These are phyloP conservation scores for Annona squamosa DNA, from an alignment of 164 flowering plant species.

Conservation along the genomic window DNA sequence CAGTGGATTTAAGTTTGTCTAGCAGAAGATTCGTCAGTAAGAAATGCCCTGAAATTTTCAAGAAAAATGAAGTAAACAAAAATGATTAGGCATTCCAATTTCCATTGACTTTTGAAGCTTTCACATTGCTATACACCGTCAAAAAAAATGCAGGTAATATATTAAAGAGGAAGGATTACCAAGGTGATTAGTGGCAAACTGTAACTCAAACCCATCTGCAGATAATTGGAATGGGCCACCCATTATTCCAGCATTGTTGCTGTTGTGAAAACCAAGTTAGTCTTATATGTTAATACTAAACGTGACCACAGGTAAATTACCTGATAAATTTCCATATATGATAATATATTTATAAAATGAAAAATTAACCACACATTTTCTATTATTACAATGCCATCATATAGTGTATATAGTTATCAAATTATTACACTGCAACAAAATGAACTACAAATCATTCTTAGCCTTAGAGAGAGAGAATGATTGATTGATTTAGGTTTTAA, in stretches of 20 bases:
- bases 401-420: background rate
- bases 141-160: too few relatives aligned
- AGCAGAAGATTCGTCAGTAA: slow-evolving; percentile 56
- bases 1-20: slow-evolving; percentile 59
- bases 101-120: too few relatives aligned
- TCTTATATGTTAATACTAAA: too few relatives aligned
- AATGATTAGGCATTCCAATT: background rate
- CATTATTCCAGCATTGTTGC: slow-evolving; percentile 82
- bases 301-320: too few relatives aligned
- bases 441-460: background rate
- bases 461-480: too few relatives aligned
- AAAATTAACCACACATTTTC: background rate
- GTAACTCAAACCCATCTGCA: slow-evolving; percentile 57
- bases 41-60: slow-evolving; percentile 55
- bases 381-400: background rate
- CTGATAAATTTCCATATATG: too few relatives aligned
- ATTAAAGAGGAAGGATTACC: slow-evolving; percentile 26
- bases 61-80: background rate
- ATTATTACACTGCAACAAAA: background rate
- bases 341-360: background rate
- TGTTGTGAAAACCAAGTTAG: slow-evolving; percentile 12
- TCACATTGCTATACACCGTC: too few relatives aligned
- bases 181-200: slow-evolving; percentile 71
- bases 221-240: slow-evolving; percentile 62
- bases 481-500: too few relatives aligned